These are phyloP conservation scores for Aureobasidium lini DNA, from an alignment of 2,329 filamentous ascomycete genomes.

Conservation along the genomic window DNA sequence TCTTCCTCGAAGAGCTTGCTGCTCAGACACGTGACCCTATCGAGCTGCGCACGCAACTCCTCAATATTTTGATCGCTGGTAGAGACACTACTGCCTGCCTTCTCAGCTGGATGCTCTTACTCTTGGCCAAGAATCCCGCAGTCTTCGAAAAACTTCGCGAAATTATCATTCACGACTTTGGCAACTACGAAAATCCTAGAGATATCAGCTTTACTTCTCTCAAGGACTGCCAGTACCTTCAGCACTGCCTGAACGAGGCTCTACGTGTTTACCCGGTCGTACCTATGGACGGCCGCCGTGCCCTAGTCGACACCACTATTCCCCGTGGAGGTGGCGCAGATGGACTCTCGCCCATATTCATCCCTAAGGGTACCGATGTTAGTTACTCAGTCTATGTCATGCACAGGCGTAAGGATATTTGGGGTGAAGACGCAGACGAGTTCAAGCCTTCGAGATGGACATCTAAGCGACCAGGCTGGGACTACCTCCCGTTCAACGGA, in stretches of 20 bases:
- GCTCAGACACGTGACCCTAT: slow-evolving; percentile 38
- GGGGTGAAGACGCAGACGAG: slow-evolving; percentile 41
- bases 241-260: slow-evolving; percentile 59
- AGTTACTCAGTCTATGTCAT: slow-evolving; percentile 40
- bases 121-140: slow-evolving; percentile 24
- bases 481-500: slow-evolving; percentile 30
- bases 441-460: slow-evolving; percentile 44
- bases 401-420: slow-evolving; percentile 43
- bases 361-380: slow-evolving; percentile 40
- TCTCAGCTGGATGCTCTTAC: slow-evolving; percentile 33
- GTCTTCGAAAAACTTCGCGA: slow-evolving; percentile 25
- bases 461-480: slow-evolving; percentile 25
- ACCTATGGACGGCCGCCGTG: slow-evolving; percentile 45
- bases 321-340: slow-evolving; percentile 45
- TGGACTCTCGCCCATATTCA: slow-evolving; percentile 41
- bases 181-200: slow-evolving; percentile 32
- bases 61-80: slow-evolving; percentile 46
- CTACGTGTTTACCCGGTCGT: slow-evolving; percentile 50
- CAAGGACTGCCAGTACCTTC: slow-evolving; percentile 24
- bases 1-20: slow-evolving; percentile 41
- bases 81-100: slow-evolving; percentile 51
- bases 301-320: slow-evolving; percentile 43
- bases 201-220: slow-evolving; percentile 21
- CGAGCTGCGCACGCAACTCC: slow-evolving; percentile 36
- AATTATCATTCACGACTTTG: slow-evolving; percentile 20